These are phyloP conservation scores for Drechslerella stenobrocha DNA, from an alignment of 2,329 filamentous ascomycete species.

Conservation along the genomic window DNA sequence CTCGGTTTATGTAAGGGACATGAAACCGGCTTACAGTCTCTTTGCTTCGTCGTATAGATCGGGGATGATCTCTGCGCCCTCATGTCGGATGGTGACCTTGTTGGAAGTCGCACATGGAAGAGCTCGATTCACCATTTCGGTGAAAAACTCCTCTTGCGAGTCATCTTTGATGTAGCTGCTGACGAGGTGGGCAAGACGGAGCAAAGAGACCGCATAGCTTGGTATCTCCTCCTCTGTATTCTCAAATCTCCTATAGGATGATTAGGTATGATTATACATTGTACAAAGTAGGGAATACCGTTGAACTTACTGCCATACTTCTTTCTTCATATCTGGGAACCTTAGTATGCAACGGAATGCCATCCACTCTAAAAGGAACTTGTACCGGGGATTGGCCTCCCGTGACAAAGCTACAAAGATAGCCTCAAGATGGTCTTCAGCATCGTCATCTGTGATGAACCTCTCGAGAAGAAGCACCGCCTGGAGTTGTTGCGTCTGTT, in stretches of 20 bases:
- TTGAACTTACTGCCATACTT: constrained; percentile 49
- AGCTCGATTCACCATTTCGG: constrained; percentile 49
- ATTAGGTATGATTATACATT: neutral
- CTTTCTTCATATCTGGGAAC: constrained; percentile 48
- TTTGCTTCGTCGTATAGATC: constrained; percentile 52
- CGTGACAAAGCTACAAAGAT: constrained; percentile 49
- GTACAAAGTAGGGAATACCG: neutral
- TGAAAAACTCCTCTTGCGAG: constrained; percentile 55
- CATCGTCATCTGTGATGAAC: constrained; percentile 50
- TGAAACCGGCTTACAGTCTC: constrained; percentile 47
- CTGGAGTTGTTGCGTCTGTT: constrained; percentile 51
- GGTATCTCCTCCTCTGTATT: constrained; percentile 33
- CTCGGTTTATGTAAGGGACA: neutral
- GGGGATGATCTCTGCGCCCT: constrained; percentile 60
- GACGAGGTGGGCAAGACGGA: constrained; percentile 51
- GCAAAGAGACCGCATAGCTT: constrained; percentile 40
- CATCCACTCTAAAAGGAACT: constrained; percentile 52
- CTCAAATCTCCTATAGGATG: constrained; percentile 25
- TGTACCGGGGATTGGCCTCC: constrained; percentile 52
- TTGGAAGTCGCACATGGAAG: constrained; percentile 56
- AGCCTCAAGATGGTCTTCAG: constrained; percentile 49
- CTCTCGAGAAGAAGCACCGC: constrained; percentile 51
- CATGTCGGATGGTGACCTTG: constrained; percentile 62
- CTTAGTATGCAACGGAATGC: constrained; percentile 49
- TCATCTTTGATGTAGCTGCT: constrained; percentile 46